Evolutionary conservation across 2,329 filamentous ascomycete species (phyloP).

Genomic region (Endothia cerciana): DNA sequence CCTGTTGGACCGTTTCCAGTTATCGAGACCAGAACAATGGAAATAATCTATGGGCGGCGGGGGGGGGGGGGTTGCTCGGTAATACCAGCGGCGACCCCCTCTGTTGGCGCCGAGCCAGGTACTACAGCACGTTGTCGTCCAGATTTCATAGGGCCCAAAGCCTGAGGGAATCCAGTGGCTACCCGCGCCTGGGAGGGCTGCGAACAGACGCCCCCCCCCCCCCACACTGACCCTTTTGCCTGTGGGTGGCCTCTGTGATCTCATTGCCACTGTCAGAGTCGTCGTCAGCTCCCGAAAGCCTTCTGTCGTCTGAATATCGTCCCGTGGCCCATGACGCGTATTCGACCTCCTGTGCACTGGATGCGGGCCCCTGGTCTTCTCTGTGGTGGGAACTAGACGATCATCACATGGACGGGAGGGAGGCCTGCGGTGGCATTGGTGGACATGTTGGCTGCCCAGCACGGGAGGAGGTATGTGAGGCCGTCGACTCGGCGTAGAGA

Average conservation of each 20-base stretch:
- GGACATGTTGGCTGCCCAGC: not conserved
- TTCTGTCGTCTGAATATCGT: not conserved
- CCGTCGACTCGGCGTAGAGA: not conserved
- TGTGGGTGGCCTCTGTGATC: not conserved
- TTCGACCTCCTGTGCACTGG: not conserved
- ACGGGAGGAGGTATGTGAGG: not conserved
- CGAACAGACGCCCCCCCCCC: not conserved
- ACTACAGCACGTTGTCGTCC: not conserved
- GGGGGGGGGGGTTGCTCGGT: not conserved
- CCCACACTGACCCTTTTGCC: too few relatives aligned
- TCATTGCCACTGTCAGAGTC: not conserved
- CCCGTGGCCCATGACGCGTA: not conserved
- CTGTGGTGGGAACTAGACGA: not conserved
- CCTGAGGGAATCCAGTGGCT: not conserved
- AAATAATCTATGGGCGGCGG: not conserved
- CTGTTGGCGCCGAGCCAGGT: conserved; percentile 1
- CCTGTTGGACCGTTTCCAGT: not conserved
- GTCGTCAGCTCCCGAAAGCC: not conserved
- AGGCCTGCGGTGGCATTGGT: not conserved
- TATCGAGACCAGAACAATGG: not conserved
- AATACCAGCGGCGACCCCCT: not conserved
- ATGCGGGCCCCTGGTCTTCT: too few relatives aligned
- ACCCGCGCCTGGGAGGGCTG: not conserved
- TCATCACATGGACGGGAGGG: not conserved
- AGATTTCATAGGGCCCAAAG: not conserved